phyloP scores from a whole-genome alignment of 2,329 filamentous ascomycete genomes.

The Periconia digitata region DNA sequence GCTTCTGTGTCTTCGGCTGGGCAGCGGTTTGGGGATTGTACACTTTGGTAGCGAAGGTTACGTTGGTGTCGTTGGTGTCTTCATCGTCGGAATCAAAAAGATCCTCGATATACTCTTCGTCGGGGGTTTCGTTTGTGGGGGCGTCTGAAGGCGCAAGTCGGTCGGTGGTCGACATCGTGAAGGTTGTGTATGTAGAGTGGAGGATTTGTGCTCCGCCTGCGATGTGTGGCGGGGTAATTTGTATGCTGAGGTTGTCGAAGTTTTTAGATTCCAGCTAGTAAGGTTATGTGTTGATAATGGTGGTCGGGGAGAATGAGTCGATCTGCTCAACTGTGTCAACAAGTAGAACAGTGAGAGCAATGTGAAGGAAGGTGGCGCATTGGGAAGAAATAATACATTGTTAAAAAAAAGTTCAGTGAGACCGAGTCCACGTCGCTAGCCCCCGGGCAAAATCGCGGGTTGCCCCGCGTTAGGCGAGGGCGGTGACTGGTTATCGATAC shows the following conservation, averaged over 20 bases:
- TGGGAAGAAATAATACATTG: neutral
- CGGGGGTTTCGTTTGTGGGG: constrained; percentile 49
- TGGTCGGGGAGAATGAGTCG: too few relatives aligned
- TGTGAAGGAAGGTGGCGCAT: neutral
- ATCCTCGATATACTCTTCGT: constrained; percentile 63
- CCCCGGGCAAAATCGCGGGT: constrained; percentile 8
- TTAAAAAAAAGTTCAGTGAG: constrained; percentile 4
- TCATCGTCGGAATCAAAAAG: constrained; percentile 61
- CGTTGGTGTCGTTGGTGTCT: constrained; percentile 56
- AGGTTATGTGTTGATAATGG: too few relatives aligned
- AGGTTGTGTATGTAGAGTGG: neutral
- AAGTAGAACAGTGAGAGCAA: too few relatives aligned
- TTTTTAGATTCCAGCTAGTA: too few relatives aligned
- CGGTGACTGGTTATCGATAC: neutral
- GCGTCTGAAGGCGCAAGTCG: constrained; percentile 6
- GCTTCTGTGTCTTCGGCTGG: constrained; percentile 67
- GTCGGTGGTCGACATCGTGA: constrained; percentile 9
- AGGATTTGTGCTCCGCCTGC: too few relatives aligned
- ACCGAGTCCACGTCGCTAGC: constrained; percentile 2
- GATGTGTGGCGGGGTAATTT: too few relatives aligned
- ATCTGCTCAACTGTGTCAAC: too few relatives aligned
- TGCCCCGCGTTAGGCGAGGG: neutral
- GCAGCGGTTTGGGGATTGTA: constrained; percentile 77
- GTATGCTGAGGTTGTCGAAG: too few relatives aligned
- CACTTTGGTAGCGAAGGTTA: constrained; percentile 70